These are phyloP conservation scores for Penicillium argentinense DNA, from an alignment of 495 filamentous ascomycete genomes.

Conservation along the genomic window DNA sequence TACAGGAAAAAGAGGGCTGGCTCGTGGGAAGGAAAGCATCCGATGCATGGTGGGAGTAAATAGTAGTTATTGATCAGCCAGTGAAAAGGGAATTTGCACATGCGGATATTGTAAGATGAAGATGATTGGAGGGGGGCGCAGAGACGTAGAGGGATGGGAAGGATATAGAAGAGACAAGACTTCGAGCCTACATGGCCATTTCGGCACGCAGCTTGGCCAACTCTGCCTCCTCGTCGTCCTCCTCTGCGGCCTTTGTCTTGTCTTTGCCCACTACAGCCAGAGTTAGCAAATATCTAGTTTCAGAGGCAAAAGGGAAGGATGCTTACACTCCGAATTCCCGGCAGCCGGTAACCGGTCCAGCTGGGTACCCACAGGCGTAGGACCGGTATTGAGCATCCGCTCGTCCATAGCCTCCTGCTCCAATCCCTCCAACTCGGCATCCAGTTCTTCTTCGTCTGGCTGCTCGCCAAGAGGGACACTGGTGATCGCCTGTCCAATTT, in stretches of 20 bases:
- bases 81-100: constrained; percentile 6
- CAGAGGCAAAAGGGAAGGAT: not conserved
- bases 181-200: constrained; percentile 74
- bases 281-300: constrained; percentile 3
- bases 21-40: constrained; percentile 14
- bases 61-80: constrained; percentile 4
- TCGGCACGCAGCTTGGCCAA: constrained; percentile 90
- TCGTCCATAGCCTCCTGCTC: constrained; percentile 88
- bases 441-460: constrained; percentile 83
- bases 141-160: not conserved
- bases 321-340: constrained; percentile 72
- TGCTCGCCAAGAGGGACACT: constrained; percentile 65
- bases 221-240: constrained; percentile 96
- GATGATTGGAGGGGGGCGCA: not conserved
- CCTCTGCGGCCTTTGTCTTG: constrained; percentile 57
- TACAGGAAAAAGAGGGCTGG: constrained; percentile 18
- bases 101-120: not conserved
- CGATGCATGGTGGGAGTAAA: constrained; percentile 15
- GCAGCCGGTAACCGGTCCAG: constrained; percentile 71
- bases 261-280: constrained; percentile 13
- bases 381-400: constrained; percentile 88
- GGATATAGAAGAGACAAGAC: not conserved
- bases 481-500: constrained; percentile 84
- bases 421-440: constrained; percentile 72
- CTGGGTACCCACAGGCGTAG: constrained; percentile 67